Evolutionary conservation across 2,329 filamentous ascomycete species (phyloP), one percentile per base, ranked within the genome.

Genomic region (Ophiostoma ips): DNA sequence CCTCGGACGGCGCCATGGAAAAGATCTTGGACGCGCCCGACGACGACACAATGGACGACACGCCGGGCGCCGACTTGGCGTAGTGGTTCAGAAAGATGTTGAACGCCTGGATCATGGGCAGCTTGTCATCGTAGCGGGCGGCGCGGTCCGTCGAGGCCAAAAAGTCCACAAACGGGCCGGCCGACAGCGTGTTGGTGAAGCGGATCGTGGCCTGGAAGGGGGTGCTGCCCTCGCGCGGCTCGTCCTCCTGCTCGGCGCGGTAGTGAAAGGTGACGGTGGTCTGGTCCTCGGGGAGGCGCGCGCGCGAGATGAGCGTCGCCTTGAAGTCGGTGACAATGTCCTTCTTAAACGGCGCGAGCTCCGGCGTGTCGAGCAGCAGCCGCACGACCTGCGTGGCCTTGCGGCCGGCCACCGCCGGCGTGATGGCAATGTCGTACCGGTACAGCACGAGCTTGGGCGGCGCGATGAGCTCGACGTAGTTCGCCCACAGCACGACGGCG

Each of bases 21-120:
- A 40, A 45, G 10, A 21, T 33, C 30, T 45, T 45, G 30, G n/a
- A 19, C 11, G 30, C 11, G 11, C 43, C 43, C 10, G 30, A 13
- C 33, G 55, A 55, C 7, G 58, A 38, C 1, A 64, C 65, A 28
- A 67, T 55, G 0, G 61, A 59, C 19, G 55, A 55, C 2, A 63
- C 45, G 2, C 49, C 51, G 13, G 37, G 46, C 1, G 55, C 38
- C 1, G 60, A 54, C 55, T 63, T 65, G 40, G 61, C 50, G 34
- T 62, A 58, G 50, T 68, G 62, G 36, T 65, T 66, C 2, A 86
- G 68, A 53, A 75, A 86, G 61, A 83, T 84, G 60, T 89, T 77
- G 54, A 88, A 64, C 2, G 82, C 86, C 63, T 86, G 88, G 2
- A 89, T 70, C 19, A 88, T 58, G 8, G 58, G 55, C 16, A 57